Base-by-base conservation (phyloP, 164 flowering plant genomes). In the Santalum album region DNA sequence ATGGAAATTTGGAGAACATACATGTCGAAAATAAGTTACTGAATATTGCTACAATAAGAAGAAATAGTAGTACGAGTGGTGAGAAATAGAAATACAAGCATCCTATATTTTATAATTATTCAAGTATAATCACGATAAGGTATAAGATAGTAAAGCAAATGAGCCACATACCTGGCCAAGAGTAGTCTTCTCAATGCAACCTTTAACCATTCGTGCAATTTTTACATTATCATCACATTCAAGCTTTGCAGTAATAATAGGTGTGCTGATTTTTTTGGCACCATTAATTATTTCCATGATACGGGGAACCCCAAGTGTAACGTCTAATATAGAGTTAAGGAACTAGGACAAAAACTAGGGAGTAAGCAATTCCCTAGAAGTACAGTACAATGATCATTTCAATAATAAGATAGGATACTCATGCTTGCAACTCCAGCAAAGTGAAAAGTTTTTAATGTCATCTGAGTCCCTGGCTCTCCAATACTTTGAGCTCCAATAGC, bases 361-460 rank as follows among this genome's bases (percentile, higher is more conserved):
- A 39, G 18, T 46, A 10, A 19, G 2, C 18, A 49, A 16, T 7
- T 4, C 12, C 23, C 32, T 40, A 36, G 52, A 26, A 15, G 20
- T 3, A 9, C 3, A 22, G 21, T 26, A 38, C n/a, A 16, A 3
- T 7, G 24, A 24, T 15, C 40, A 14, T 18, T 3, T 20, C 6
- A 25, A 1, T 49, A 29, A 29, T 3, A 29, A 29, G 34, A 52
- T 69, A 83, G 99, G 95, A 92, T 92, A 92, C 99, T 94, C 99
- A 89, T 94, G 95, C 99, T 94, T 15, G 97, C 99, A 69, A 94
- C 96, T 65, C 99, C 99, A 77, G 99, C 99, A 82, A 94, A 94
- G 65, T 94, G 99, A 59, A 94, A 90, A 57, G 97, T 90, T 78
- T 90, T 90, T 52, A 94, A 60, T 35, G 99, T 94, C 99, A 94